Evolutionary conservation across 129 eudicot species (phyloP), one percentile per base, ranked within the genome.

Genomic region (Gnaphalium uliginosum): DNA sequence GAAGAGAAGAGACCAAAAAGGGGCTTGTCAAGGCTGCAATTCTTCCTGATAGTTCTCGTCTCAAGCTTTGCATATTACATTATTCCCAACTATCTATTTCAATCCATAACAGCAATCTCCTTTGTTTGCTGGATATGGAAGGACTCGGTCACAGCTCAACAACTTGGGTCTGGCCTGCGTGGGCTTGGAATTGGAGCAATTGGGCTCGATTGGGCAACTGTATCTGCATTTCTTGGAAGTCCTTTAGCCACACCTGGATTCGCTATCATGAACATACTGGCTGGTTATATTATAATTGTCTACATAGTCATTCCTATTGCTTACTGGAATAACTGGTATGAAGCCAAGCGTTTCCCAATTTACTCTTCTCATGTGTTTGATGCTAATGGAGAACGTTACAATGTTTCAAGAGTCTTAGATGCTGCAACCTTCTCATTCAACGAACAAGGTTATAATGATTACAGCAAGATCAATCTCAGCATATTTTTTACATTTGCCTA

Each of bases 131-230:
- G 77, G 81, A 82, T 88, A 56, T 85, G 82, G 82, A 81, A 81
- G 63, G 76, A 90, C 23, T 83, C 89, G 0, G 68, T 84, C 8
- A 33, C 73, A 19, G 82, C 86, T 5, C 93, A 90, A 63, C 96
- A 90, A 37, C 32, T 90, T 24, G 96, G 96, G 0, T 90, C 96
- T 0, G 96, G 96, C 15, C 66, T 83, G 6, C 83, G 71, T 6
- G 96, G 96, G 2, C 71, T 90, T 33, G 96, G 96, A 8, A 24
- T 90, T 33, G 96, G 89, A 5, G 68, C 96, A 6, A 71, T 90
- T 24, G 80, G 81, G 19, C 73, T 90, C 5, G 96, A 90, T 69
- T 90, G 96, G 96, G 72, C 85, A 0, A 74, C 87, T 48, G 81
- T 87, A 2, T 74, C 69, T 8, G 33, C 79, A 69, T 90, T 83